Evolutionary conservation across 306 rosid species (phyloP), one percentile per base, ranked within the genome.

Genomic region (Ormosia emarginata): DNA sequence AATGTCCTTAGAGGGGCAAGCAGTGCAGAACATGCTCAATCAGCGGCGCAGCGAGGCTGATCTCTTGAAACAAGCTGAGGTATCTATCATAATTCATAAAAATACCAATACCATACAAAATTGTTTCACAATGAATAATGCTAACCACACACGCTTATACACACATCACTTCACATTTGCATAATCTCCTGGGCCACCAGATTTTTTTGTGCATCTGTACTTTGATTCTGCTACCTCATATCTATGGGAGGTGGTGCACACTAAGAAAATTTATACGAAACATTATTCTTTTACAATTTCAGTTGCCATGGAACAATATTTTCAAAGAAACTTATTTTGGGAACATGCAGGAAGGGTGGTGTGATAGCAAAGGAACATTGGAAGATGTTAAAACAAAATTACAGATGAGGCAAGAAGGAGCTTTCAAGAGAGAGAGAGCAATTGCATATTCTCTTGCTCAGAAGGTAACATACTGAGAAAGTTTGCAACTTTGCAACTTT

Each of bases 371-470:
- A 77, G 98, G 98, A 72, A 96, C 98, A 3, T 69, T 93, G 81
- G 76, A 87, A n/a, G 97, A 92, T 85, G 90, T 93, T 9, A 93
- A 92, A 68, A 24, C 97, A 8, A 96, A 93, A 79, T 46, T 96
- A 59, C 97, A 96, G 49, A 87, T 92, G 97, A 91, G 97, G 90
- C 94, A 96, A 85, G 92, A 89, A 83, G 99, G 99, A 78, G 99
- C 97, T 33, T 89, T 96, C 83, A 92, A 88, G 86, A 93, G 99
- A 82, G 99, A 96, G 80, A 92, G 99, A 87, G 98, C 94, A 67
- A 83, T 96, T 78, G 99, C 98, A 17, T 96, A 96, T 67, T 85
- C 99, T 75, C 90, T 93, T 59, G 93, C 95, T 82, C 97, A 93
- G 46, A 96, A 93, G 99, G 99, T 93, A 86, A 36, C 40, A 11